These are phyloP conservation scores for Crithidia acanthocephali DNA, from an alignment of 208 protist genomes.

Conservation along the genomic window DNA sequence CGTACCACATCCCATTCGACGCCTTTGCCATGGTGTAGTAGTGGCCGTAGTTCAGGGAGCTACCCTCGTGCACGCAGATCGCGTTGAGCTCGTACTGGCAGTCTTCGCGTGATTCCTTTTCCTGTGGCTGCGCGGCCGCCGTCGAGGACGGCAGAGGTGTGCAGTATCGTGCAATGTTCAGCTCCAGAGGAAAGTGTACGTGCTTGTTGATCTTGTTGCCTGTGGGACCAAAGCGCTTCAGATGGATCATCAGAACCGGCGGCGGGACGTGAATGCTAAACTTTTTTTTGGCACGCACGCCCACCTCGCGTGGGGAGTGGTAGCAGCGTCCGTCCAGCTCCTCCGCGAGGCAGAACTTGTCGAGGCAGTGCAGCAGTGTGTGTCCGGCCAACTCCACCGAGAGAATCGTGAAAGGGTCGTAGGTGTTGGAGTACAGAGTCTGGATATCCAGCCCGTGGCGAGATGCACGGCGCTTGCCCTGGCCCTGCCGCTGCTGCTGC, in stretches of 20 bases:
- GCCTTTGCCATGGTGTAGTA: constrained; percentile 90
- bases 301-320: constrained; percentile 72
- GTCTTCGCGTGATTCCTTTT: constrained; percentile 3
- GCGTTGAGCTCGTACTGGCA: constrained; percentile 87
- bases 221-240: constrained; percentile 86
- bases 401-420: constrained; percentile 86
- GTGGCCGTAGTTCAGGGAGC: constrained; percentile 83
- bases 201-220: constrained; percentile 72
- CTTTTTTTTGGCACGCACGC: constrained; percentile 81
- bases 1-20: constrained; percentile 85
- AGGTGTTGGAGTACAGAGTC: constrained; percentile 79
- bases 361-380: constrained; percentile 79
- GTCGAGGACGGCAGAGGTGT: constrained; percentile 18
- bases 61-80: constrained; percentile 89
- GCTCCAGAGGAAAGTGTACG: constrained; percentile 63
- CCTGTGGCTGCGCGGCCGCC: neutral
- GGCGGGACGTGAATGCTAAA: constrained; percentile 83
- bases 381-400: constrained; percentile 75
- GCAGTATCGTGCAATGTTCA: constrained; percentile 74
- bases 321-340: constrained; percentile 78
- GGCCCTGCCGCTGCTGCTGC: constrained; percentile 8
- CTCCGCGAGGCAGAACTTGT: constrained; percentile 76
- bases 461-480: neutral
- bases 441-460: constrained; percentile 26
- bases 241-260: constrained; percentile 84